Base-by-base conservation (phyloP, 2,329 filamentous ascomycete genomes). In the Eurotiales sp. region DNA sequence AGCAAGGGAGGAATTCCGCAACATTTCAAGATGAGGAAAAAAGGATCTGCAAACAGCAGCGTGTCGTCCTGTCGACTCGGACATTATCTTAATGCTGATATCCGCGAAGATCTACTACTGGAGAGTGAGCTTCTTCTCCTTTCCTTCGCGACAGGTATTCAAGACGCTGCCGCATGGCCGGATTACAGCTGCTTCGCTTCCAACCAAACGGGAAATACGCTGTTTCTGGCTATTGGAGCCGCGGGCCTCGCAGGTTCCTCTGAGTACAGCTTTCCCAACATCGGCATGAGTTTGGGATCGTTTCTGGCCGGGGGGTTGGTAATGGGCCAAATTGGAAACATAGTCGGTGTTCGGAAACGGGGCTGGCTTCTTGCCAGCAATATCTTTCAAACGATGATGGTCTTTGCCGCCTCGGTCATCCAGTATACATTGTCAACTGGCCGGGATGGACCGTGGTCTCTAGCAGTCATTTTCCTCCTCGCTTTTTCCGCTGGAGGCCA, bases 171-270 rank as follows among this genome's bases (percentile, higher is more conserved):
- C 17, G 77, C 80, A 2, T 84, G 82, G 61, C 78, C 78, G 19
- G 79, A 83, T 60, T 85, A 80, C 64, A 76, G 77, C 64, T 83
- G 79, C 61, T 84, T 85, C 63, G 78, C 79, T 12, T 83, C 80
- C 25, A 85, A 85, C 63, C 81, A 85, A 60, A 85, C 82, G 0
- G 82, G 83, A 53, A 85, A 85, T 66, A 84, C 81, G 2, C 76
- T 85, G 44, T 78, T 85, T 58, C 72, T 84, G 8, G 80, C 79
- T 25, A 70, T 83, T 51, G 67, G 78, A 30, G 58, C 78, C 25
- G 76, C 79, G 8, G 61, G 74, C 30, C 64, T 77, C 53, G 68
- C 76, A 56, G 70, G 73, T 74, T 61, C 82, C n/a, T n/a, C n/a
- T n/a, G n/a, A n/a, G n/a, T n/a, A 82, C 63, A 68, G 73, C 58